Conservation (phyloP, 768 basidiomycete species). For the Hemileccinum impolitum region DNA sequence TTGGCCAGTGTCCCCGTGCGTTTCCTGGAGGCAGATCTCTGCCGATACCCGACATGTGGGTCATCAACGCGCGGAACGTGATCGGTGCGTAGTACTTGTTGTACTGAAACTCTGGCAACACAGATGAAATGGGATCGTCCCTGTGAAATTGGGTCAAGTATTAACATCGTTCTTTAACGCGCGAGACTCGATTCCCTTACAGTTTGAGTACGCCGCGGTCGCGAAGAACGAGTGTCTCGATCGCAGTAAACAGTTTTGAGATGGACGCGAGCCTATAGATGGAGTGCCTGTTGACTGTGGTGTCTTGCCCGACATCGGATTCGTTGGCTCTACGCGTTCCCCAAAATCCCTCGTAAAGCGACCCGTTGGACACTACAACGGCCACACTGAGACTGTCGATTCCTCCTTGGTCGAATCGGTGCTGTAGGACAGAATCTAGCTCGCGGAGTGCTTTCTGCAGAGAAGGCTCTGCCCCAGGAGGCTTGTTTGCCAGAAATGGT, state of each 20-base stretch:
- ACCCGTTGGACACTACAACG: constrained; percentile 43
- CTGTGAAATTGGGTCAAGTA: constrained; percentile 13
- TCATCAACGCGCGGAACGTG: constrained; percentile 41
- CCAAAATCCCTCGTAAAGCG: constrained; percentile 44
- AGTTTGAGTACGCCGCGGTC: constrained; percentile 41
- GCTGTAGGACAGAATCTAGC: constrained; percentile 8
- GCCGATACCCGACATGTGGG: constrained; percentile 36
- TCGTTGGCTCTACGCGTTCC: constrained; percentile 46
- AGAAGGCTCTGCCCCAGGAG: constrained; percentile 9
- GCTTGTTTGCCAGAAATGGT: constrained; percentile 8
- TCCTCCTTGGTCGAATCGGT: constrained; percentile 27
- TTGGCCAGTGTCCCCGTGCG: constrained; percentile 39
- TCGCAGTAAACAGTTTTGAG: constrained; percentile 47
- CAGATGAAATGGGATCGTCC: constrained; percentile 46
- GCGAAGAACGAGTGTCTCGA: constrained; percentile 48
- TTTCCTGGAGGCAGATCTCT: constrained; percentile 36
- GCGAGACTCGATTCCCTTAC: constrained; percentile 18
- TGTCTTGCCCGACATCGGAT: constrained; percentile 18
- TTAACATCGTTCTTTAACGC: not conserved
- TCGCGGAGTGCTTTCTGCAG: constrained; percentile 6
- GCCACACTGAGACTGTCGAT: constrained; percentile 52
- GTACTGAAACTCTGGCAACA: constrained; percentile 22
- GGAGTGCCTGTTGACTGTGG: constrained; percentile 38
- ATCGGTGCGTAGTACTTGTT: constrained; percentile 28
- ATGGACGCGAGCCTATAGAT: constrained; percentile 52